Conservation (phyloP, 1,139 yeast species). For the Blastobotrys persicus region DNA sequence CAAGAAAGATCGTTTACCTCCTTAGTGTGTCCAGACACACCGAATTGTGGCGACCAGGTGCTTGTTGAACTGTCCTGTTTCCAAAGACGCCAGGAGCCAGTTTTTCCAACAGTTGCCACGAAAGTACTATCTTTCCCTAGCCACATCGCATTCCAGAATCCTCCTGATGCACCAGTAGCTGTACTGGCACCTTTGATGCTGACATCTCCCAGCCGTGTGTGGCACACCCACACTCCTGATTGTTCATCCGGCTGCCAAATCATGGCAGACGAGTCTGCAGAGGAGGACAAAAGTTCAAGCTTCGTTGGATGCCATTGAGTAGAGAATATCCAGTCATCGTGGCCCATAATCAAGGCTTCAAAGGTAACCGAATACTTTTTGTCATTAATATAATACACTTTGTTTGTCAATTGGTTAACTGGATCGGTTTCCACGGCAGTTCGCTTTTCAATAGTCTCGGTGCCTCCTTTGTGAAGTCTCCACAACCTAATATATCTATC, state of each 20-base stretch:
- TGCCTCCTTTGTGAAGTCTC: slow-evolving; percentile 61
- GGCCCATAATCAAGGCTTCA: slow-evolving; percentile 95
- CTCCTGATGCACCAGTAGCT: slow-evolving; percentile 98
- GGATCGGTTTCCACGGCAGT: slow-evolving; percentile 25
- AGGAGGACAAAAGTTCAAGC: slow-evolving; percentile 69
- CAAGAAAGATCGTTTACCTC: slow-evolving; percentile 80
- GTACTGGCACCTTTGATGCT: slow-evolving; percentile 96
- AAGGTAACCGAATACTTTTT: slow-evolving; percentile 59
- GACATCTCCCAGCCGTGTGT: slow-evolving; percentile 80
- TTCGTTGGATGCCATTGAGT: slow-evolving; percentile 74
- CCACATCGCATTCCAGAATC: slow-evolving; percentile 93
- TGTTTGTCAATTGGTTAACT: slow-evolving; percentile 28
- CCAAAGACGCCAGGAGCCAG: slow-evolving; percentile 92
- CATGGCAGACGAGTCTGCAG: slow-evolving; percentile 93
- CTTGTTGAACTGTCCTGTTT: slow-evolving; percentile 35
- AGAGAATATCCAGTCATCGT: slow-evolving; percentile 95
- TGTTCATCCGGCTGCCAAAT: slow-evolving; percentile 89
- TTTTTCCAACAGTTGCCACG: slow-evolving; percentile 78
- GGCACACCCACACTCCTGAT: slow-evolving; percentile 90
- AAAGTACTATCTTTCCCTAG: slow-evolving; percentile 44
- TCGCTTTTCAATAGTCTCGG: slow-evolving; percentile 20
- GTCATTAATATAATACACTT: slow-evolving; percentile 29
- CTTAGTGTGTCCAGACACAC: slow-evolving; percentile 72
- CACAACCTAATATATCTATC: slow-evolving; percentile 87
- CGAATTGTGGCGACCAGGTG: slow-evolving; percentile 56